Conservation (phyloP, 371 early-diverging fungal genomes). For the Circinella minor region DNA sequence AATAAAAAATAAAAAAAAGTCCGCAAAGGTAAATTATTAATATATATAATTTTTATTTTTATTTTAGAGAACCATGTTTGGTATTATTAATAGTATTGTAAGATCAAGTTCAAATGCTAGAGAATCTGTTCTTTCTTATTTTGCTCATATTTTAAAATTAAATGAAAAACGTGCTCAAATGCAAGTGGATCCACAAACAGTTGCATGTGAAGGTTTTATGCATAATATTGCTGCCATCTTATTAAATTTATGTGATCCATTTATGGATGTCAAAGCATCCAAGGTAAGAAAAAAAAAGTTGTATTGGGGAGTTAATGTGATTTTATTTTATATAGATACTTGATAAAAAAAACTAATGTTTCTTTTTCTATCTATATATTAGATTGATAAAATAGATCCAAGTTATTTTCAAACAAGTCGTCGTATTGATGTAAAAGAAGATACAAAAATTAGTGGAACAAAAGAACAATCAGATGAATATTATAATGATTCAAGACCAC, state of each 20-base stretch:
- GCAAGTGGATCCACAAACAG: conserved; percentile 79
- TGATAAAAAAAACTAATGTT: no score
- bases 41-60: background rate
- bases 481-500: conserved; percentile 19
- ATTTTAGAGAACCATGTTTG: conserved; percentile 66
- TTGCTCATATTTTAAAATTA: conserved; percentile 63
- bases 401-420: conserved; percentile 63
- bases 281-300: conserved; percentile 45
- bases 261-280: conserved; percentile 74
- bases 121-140: conserved; percentile 65
- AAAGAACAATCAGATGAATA: conserved; percentile 73
- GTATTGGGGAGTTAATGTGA: no score
- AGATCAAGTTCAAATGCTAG: conserved; percentile 65
- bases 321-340: no score
- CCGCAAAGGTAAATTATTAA: background rate
- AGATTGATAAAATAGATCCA: conserved; percentile 74
- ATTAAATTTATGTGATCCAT: conserved; percentile 81
- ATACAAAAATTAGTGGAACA: conserved; percentile 82
- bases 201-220: conserved; percentile 90
- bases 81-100: conserved; percentile 73
- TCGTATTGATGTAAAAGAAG: conserved; percentile 66
- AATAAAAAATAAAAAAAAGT: background rate
- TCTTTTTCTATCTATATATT: background rate
- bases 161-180: conserved; percentile 85
- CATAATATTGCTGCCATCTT: conserved; percentile 74